Conservation (phyloP, 495 filamentous ascomycete species). For the Aspergillus sclerotioniger region DNA sequence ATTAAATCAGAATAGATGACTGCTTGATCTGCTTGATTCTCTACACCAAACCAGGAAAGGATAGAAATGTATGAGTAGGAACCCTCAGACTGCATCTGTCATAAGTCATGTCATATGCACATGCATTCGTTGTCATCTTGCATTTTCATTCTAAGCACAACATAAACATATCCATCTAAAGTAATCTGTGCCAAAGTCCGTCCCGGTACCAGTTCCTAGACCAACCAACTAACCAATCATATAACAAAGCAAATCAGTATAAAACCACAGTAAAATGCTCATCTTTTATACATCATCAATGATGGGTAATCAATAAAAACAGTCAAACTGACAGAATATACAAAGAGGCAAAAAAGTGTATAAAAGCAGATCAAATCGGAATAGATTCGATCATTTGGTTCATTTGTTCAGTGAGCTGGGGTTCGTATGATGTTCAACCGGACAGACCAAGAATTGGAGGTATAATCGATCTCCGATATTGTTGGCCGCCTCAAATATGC, state of each 20-base stretch:
- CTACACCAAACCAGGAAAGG: too few relatives aligned
- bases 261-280: background rate
- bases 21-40: too few relatives aligned
- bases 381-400: background rate
- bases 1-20: too few relatives aligned
- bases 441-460: background rate
- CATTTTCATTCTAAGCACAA: too few relatives aligned
- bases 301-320: constrained; percentile 4
- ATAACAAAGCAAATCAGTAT: background rate
- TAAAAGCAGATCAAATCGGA: background rate
- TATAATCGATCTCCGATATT: background rate
- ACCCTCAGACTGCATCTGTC: too few relatives aligned
- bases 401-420: constrained; percentile 2
- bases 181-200: too few relatives aligned
- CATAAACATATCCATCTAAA: too few relatives aligned
- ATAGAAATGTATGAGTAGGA: too few relatives aligned
- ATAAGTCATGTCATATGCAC: too few relatives aligned
- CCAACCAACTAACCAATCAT: background rate
- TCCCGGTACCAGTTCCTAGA: background rate
- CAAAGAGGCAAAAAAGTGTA: constrained; percentile 1
- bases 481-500: background rate
- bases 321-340: constrained; percentile 9
- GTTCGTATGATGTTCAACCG: background rate
- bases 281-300: constrained; percentile 15
- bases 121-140: too few relatives aligned